A percentile compares a stretch with the other conserved stretches of the same genome.
Conservation (phyloP, 768 basidiomycete genomes). For the Lanmaoa rubissima region DNA sequence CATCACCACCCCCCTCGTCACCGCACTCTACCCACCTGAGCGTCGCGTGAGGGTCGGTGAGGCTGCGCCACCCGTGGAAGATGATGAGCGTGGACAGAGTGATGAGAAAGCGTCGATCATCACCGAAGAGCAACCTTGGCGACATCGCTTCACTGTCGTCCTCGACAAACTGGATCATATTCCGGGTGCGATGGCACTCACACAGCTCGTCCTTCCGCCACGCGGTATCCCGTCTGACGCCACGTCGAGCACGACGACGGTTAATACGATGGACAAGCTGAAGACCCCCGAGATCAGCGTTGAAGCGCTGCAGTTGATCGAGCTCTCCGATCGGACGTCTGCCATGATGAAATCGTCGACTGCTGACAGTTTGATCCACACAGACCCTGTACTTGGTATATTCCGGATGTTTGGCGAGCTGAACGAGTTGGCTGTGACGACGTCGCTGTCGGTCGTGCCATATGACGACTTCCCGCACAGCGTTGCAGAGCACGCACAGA, state of each 20-base stretch:
- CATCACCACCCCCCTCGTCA: conserved; percentile 79
- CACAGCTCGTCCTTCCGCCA: conserved; percentile 68
- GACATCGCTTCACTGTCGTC: conserved; percentile 74
- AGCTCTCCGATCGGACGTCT: conserved; percentile 66
- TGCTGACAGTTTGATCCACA: conserved; percentile 63
- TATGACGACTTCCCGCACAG: conserved; percentile 70
- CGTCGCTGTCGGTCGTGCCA: conserved; percentile 71
- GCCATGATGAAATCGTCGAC: conserved; percentile 65
- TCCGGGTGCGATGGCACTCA: conserved; percentile 85
- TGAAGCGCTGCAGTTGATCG: conserved; percentile 84
- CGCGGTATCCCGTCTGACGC: conserved; percentile 4
- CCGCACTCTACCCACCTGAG: conserved; percentile 63
- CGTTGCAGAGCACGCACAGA: conserved; percentile 65
- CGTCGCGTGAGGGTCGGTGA: conserved; percentile 46
- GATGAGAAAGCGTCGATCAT: conserved; percentile 7
- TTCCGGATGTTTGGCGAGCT: conserved; percentile 77
- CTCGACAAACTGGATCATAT: conserved; percentile 90
- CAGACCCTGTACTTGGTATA: conserved; percentile 70
- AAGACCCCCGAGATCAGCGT: conserved; percentile 40
- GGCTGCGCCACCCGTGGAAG: conserved; percentile 14
- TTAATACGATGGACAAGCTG: not conserved
- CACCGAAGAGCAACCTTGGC: conserved; percentile 34
- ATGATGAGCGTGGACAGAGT: conserved; percentile 32
- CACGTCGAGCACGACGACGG: conserved; percentile 12
- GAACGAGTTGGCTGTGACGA: conserved; percentile 60